A percentile compares a stretch with the other conserved stretches of the same genome.
Conservation (phyloP, 768 basidiomycete genomes). For the Gelatoporia subvermispora region DNA sequence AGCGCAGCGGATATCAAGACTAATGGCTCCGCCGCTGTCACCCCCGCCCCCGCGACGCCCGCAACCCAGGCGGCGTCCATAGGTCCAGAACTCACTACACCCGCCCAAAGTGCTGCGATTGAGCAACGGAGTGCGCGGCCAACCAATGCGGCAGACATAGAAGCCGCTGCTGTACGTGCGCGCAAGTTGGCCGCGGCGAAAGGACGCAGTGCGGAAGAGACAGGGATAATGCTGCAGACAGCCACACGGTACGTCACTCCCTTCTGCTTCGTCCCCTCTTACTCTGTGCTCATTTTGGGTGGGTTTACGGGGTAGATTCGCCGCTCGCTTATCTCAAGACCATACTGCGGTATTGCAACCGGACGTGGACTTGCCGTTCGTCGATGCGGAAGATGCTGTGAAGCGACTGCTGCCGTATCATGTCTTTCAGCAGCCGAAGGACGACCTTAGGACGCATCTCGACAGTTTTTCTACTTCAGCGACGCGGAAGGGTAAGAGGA, state of each 20-base stretch:
- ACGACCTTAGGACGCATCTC: constrained; percentile 42
- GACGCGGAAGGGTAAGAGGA: constrained; percentile 57
- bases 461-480: neutral
- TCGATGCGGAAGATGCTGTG: constrained; percentile 55
- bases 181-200: constrained; percentile 18
- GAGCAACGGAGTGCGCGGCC: constrained; percentile 6
- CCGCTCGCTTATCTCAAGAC: constrained; percentile 53
- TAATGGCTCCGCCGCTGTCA: constrained; percentile 6
- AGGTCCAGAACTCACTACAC: neutral
- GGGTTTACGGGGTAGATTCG: constrained; percentile 38
- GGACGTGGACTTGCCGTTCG: constrained; percentile 67
- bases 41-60: constrained; percentile 8
- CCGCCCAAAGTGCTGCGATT: no score
- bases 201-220: constrained; percentile 47
- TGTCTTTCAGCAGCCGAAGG: constrained; percentile 68
- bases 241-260: constrained; percentile 41
- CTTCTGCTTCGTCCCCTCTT: neutral
- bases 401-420: constrained; percentile 78
- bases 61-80: neutral
- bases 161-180: constrained; percentile 14
- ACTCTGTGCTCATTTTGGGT: neutral
- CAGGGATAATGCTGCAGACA: constrained; percentile 39
- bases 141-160: constrained; percentile 11
- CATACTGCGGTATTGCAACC: constrained; percentile 57
- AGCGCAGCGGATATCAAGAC: constrained; percentile 6